Conservation (phyloP, 2,329 filamentous ascomycete genomes). For the Didymellaceae sp. region DNA sequence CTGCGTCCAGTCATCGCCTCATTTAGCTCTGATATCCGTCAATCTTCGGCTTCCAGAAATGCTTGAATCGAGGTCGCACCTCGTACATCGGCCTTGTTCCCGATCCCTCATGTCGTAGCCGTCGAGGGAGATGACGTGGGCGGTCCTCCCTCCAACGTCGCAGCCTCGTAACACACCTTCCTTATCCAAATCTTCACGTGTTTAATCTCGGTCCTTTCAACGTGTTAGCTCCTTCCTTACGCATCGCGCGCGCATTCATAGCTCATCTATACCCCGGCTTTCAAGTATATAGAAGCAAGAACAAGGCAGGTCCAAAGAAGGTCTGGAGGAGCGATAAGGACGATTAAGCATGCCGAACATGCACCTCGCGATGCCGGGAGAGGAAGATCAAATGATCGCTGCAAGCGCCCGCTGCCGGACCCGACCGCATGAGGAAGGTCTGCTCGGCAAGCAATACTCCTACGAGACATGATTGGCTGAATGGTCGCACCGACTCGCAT, state of each 20-base stretch:
- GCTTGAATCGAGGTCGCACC: neutral
- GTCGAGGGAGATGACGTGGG: neutral
- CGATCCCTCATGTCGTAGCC: slow-evolving; percentile 5
- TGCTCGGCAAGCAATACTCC: slow-evolving; percentile 8
- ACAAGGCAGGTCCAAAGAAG: slow-evolving; percentile 13
- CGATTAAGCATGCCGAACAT: slow-evolving; percentile 3
- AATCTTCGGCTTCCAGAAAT: too few relatives aligned
- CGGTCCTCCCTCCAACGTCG: neutral
- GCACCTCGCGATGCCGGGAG: slow-evolving; percentile 4
- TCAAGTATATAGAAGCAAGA: slow-evolving; percentile 5
- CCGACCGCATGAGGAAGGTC: slow-evolving; percentile 14
- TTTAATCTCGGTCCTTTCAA: neutral
- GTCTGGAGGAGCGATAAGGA: slow-evolving; percentile 14
- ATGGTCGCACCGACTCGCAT: slow-evolving; percentile 8
- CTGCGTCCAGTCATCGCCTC: neutral
- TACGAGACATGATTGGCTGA: slow-evolving; percentile 3
- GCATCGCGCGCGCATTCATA: slow-evolving; percentile 7
- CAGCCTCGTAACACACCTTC: slow-evolving; percentile 8
- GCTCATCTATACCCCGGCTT: slow-evolving; percentile 8
- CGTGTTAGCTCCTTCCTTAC: slow-evolving; percentile 15
- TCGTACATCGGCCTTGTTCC: neutral
- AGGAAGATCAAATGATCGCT: slow-evolving; percentile 18
- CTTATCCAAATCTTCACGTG: slow-evolving; percentile 1
- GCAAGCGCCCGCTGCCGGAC: slow-evolving; percentile 15
- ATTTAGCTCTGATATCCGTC: too few relatives aligned